A percentile compares a stretch with the other conserved stretches of the same genome.
Evolutionary conservation across 1,284 basidiomycete genomes (phyloP).

Genomic region (Ganoderma meredithae): DNA sequence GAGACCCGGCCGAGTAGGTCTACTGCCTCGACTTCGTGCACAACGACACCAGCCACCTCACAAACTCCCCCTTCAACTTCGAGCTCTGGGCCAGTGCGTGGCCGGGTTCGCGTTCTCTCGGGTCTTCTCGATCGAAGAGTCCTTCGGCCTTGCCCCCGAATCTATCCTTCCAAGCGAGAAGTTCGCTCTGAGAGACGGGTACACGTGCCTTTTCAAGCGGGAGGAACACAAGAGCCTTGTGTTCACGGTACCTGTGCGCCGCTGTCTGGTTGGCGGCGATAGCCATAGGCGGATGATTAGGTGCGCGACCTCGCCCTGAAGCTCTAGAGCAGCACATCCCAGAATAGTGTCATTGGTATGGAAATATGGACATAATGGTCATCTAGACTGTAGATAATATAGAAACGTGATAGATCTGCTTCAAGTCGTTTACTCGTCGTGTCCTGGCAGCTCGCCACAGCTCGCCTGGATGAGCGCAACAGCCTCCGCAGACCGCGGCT

Average conservation of each 20-base stretch:
- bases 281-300: not conserved
- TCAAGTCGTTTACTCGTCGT: too few relatives aligned
- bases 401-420: too few relatives aligned
- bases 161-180: not conserved
- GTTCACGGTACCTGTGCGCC: not conserved
- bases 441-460: not conserved
- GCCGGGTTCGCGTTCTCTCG: not conserved
- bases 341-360: too few relatives aligned
- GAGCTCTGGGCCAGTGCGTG: not conserved
- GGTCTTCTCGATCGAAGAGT: not conserved
- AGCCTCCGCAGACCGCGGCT: slow-evolving; percentile 21
- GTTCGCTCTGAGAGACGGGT: not conserved
- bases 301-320: not conserved
- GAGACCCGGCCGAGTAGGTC: not conserved
- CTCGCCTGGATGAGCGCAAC: slow-evolving; percentile 17
- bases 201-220: not conserved
- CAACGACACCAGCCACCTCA: not conserved
- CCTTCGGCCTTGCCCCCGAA: not conserved
- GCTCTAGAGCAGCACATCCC: too few relatives aligned
- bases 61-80: not conserved
- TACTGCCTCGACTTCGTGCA: not conserved
- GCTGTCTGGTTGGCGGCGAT: not conserved
- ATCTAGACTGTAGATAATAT: too few relatives aligned
- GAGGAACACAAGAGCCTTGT: not conserved
- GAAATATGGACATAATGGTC: too few relatives aligned